Evolutionary conservation across 768 basidiomycete species (phyloP), one percentile per base, ranked within the genome.

Genomic region (Infundibulicybe gibba): DNA sequence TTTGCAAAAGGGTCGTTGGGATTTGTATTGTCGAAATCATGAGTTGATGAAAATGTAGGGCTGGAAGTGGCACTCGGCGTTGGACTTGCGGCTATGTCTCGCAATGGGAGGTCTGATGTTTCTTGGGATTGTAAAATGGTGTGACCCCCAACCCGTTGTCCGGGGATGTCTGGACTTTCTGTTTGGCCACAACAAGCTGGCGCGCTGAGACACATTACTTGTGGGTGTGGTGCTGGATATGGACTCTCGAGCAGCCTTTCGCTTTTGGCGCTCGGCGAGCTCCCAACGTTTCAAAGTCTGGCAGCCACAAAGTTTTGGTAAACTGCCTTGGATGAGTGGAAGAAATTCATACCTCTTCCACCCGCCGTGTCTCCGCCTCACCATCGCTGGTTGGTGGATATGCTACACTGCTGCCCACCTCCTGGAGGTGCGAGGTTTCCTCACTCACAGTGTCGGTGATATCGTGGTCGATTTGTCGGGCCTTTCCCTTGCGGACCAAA

Each of bases 261-360:
- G 78, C 49, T 87, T 77, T 54, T 81, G 82, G 15, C 85, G 76
- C 58, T 92, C 90, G 34, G 80, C 80, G 40, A 80, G 67, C 55
- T 92, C 90, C 90, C 89, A 92, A 37, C 77, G 76, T 53, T 76
- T 74, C 20, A 93, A 71, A 49, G 80, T 92, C 90, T 92, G 62
- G 44, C 31, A 44, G 54, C 44, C 37, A 53, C 8, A 25, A 25
- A 25, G 25, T 25, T 25, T 8, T 25, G 25, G 25, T 8, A 25
- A 25, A 25, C 3, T 25, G 25, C 4, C 4, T 8, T 25, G 25
- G 25, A 25, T 25, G 4, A 8, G 25, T 8, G 25, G 25, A 25
- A 8, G 25, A 25, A 25, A 8, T 8, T 25, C 25, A 25, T 25
- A 25, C 25, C 25, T 8, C 25, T 25, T 25, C 25, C 25, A 25